Evolutionary conservation across 1,284 basidiomycete species (phyloP).

Genomic region (Sphagnurus paluster): DNA sequence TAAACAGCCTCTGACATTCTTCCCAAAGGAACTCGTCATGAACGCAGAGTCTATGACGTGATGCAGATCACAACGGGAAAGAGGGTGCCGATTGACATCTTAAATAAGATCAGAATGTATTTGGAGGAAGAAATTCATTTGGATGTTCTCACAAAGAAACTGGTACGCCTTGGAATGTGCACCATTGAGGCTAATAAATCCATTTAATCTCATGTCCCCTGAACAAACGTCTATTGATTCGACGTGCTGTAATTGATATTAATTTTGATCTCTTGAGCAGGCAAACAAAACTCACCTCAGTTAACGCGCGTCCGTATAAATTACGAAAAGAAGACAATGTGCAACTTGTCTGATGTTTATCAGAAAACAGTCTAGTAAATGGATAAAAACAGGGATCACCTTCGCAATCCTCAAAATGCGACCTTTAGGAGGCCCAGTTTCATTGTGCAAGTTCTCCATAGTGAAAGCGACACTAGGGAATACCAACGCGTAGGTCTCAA

Average conservation of each 20-base stretch:
- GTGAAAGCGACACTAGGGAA: slow-evolving; percentile 71
- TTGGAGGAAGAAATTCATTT: neutral
- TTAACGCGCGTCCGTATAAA: slow-evolving; percentile 65
- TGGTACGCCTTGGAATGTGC: slow-evolving; percentile 80
- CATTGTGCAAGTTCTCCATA: slow-evolving; percentile 55
- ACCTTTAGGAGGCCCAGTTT: slow-evolving; percentile 36
- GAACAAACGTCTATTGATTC: slow-evolving; percentile 58
- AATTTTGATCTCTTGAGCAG: slow-evolving; percentile 4
- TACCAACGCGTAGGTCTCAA: slow-evolving; percentile 73
- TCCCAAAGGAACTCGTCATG: slow-evolving; percentile 65
- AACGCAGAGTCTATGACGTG: slow-evolving; percentile 69
- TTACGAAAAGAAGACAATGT: slow-evolving; percentile 63
- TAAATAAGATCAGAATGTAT: neutral
- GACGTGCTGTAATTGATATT: slow-evolving; percentile 46
- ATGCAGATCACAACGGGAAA: slow-evolving; percentile 71
- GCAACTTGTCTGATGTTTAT: slow-evolving; percentile 53
- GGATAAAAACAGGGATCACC: slow-evolving; percentile 36
- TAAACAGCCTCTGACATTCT: slow-evolving; percentile 47
- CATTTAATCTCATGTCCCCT: slow-evolving; percentile 61
- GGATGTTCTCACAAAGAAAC: slow-evolving; percentile 66
- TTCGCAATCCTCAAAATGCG: slow-evolving; percentile 61
- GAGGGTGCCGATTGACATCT: slow-evolving; percentile 85
- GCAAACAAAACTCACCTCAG: slow-evolving; percentile 46
- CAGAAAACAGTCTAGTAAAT: neutral
- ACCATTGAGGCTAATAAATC: slow-evolving; percentile 81